Conservation (phyloP, 305 asterid genomes). For the Andrographis paniculata region DNA sequence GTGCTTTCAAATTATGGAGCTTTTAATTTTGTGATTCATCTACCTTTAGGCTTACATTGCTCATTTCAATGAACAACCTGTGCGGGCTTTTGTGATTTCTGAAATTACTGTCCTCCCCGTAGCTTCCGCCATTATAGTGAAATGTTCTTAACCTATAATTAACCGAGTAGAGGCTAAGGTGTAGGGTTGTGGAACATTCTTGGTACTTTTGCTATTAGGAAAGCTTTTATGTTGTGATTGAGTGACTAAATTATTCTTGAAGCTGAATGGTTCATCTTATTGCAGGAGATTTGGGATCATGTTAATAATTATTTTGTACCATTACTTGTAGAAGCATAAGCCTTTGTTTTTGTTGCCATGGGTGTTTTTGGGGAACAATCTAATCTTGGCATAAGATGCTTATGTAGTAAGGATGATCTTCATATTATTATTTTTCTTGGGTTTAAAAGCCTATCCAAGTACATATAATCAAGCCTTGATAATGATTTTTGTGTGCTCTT, state of each 20-base stretch:
- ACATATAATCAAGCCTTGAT: background rate
- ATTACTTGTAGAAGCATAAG: background rate
- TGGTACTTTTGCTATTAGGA: background rate
- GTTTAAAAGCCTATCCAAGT: no score
- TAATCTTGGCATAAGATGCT: no score
- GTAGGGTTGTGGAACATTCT: constrained; percentile 7
- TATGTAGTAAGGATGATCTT: no score
- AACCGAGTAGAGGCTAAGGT: background rate
- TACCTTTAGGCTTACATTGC: constrained; percentile 16
- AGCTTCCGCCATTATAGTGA: constrained; percentile 3
- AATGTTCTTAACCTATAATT: constrained; percentile 5
- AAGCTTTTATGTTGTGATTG: constrained; percentile 7
- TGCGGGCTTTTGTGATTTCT: constrained; percentile 1
- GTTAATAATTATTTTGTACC: background rate
- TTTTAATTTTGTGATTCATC: background rate
- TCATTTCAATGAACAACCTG: background rate
- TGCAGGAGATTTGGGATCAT: background rate
- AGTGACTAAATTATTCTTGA: constrained; percentile 2
- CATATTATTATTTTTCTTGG: no score
- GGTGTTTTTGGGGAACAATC: constrained; percentile 7
- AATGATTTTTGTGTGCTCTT: constrained; percentile 10
- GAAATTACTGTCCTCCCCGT: background rate
- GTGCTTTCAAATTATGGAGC: background rate
- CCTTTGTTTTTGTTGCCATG: background rate
- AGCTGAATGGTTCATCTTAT: constrained; percentile 10